A percentile compares a stretch with the other conserved stretches of the same genome.
phyloP scores from a whole-genome alignment of 2,329 filamentous ascomycete genomes.

The Endothia cerciana region DNA sequence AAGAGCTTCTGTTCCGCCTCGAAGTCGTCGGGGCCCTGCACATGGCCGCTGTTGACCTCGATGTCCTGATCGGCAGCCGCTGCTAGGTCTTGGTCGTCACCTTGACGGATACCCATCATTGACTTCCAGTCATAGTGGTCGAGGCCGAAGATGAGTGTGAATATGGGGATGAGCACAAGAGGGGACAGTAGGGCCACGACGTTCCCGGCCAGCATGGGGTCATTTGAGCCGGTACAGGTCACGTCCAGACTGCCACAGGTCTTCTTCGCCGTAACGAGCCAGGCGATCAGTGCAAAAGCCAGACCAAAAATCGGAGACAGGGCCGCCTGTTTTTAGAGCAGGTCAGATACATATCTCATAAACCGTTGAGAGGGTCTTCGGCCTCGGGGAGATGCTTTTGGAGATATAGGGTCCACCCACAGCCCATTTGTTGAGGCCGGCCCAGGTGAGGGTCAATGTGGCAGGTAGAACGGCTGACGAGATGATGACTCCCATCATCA shows the following conservation, averaged over 20 bases:
- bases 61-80: slow-evolving; percentile 66
- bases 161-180: slow-evolving; percentile 71
- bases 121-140: slow-evolving; percentile 86
- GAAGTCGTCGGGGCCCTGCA: slow-evolving; percentile 42
- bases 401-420: slow-evolving; percentile 22
- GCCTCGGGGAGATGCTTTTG: neutral
- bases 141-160: slow-evolving; percentile 71
- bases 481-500: slow-evolving; percentile 92
- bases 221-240: slow-evolving; percentile 78
- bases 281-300: slow-evolving; percentile 69
- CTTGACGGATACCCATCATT: slow-evolving; percentile 78
- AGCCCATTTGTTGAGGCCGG: slow-evolving; percentile 77
- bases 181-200: slow-evolving; percentile 81
- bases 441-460: slow-evolving; percentile 79
- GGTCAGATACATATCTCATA: neutral
- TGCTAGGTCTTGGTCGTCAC: slow-evolving; percentile 76
- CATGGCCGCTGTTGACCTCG: slow-evolving; percentile 59
- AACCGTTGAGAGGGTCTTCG: too few relatives aligned
- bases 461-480: slow-evolving; percentile 83
- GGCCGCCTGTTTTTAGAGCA: slow-evolving; percentile 50
- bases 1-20: slow-evolving; percentile 46
- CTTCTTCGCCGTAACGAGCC: slow-evolving; percentile 76
- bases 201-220: slow-evolving; percentile 87
- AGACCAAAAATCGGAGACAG: slow-evolving; percentile 72
- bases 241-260: slow-evolving; percentile 72